Evolutionary conservation across 495 filamentous ascomycete genomes (phyloP), one percentile per base, ranked within the genome.

Genomic region (Glonium stellatum): DNA sequence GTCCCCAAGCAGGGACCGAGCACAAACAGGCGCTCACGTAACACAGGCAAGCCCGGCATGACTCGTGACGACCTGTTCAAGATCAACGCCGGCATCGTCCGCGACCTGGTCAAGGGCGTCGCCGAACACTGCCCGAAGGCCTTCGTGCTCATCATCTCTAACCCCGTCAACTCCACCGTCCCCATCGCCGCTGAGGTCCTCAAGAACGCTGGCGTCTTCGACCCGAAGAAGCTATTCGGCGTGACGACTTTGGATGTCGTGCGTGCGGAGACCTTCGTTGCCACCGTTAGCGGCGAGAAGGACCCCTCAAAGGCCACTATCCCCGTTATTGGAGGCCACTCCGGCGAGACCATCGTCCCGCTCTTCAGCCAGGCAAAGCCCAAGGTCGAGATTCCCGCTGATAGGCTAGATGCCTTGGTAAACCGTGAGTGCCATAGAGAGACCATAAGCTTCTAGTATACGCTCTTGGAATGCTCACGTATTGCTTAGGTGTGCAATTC

Each of bases 1-100:
- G 27, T 31, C 27, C n/a, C 27, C 27, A 31, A 31, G 27, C 27
- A 6, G 27, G 27, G 27, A 6, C 27, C 27, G n/a, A n/a, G n/a
- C 18, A 22, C 10, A 51, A 49, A 27, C 13, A 18, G 1, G 2
- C 35, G 21, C 61, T 67, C 31, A 55, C 49, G 27, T 57, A 27
- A 52, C 60, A 51, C 64, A 97, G 92, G 92, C 76, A 97, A 97
- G 80, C 93, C 93, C 60, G 95, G 95, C 70, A 98, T 98, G 93
- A 96, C 87, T 73, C 90, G 93, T 79, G 95, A 98, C 70, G 92
- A 97, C 68, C 90, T 98, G 57, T 98, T 98, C 87, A 96, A 93
- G 77, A 90, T 95, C 79, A 97, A 97, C 70, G 92, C 92, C 53
- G 88, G 90, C 59, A 96, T 97, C 70, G 91, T 97, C 65, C 87